phyloP scores from a whole-genome alignment of 345 rosid species.

The Salix brachista region DNA sequence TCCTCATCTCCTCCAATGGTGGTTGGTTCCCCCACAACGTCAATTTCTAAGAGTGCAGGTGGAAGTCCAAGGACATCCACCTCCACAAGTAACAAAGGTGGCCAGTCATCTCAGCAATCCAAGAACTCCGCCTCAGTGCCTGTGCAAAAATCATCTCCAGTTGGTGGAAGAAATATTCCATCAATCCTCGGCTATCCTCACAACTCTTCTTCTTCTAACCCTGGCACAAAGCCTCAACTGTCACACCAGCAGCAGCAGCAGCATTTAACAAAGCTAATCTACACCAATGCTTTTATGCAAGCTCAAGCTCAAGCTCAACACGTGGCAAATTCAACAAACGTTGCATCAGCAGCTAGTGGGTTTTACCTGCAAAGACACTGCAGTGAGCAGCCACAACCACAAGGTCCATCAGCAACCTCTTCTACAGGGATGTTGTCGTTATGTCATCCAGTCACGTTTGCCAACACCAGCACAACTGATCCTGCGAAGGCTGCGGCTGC shows the following conservation, averaged over 20 bases:
- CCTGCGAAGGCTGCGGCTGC: conserved; percentile 62
- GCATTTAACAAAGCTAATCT: conserved; percentile 52
- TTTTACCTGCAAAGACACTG: conserved; percentile 67
- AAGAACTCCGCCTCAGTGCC: conserved; percentile 58
- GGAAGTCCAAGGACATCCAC: conserved; percentile 86
- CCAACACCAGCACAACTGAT: conserved; percentile 48
- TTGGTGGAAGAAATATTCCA: conserved; percentile 54
- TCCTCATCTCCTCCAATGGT: conserved; percentile 60
- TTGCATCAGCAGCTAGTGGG: conserved; percentile 39
- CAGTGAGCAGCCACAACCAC: conserved; percentile 47
- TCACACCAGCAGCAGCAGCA: conserved; percentile 50
- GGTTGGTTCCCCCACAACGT: conserved; percentile 78
- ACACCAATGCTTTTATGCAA: conserved; percentile 49
- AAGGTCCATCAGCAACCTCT: conserved; percentile 39
- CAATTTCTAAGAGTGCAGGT: conserved; percentile 75
- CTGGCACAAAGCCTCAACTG: conserved; percentile 54
- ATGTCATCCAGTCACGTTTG: conserved; percentile 45
- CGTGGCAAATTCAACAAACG: conserved; percentile 29
- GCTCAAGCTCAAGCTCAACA: conserved; percentile 57
- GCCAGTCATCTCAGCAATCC: conserved; percentile 69
- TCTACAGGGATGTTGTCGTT: conserved; percentile 49
- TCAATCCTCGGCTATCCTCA: conserved; percentile 69
- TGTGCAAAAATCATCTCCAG: conserved; percentile 51
- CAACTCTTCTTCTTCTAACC: conserved; percentile 32
- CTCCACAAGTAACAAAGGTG: conserved; percentile 58